These are phyloP conservation scores for Colletotrichum sansevieriae DNA, from an alignment of 2,329 filamentous ascomycete species.

Conservation along the genomic window DNA sequence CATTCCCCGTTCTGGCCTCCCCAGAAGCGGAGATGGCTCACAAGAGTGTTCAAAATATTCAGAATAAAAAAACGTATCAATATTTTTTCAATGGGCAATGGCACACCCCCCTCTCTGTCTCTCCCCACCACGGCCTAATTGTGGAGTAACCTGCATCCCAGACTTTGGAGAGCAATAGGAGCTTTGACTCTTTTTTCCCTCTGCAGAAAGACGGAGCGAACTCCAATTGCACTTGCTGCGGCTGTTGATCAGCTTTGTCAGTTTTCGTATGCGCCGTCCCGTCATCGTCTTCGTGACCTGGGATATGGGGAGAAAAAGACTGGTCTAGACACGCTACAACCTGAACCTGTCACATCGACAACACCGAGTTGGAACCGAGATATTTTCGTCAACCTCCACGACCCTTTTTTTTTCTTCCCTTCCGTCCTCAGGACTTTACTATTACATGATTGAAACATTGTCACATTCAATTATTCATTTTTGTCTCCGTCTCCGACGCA, in stretches of 20 bases:
- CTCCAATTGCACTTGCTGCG: constrained; percentile 2
- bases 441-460: background rate
- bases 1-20: background rate
- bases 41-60: background rate
- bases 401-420: background rate
- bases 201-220: background rate
- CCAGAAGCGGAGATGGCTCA: constrained; percentile 16
- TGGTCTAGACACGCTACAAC: constrained; percentile 13
- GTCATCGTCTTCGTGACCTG: background rate
- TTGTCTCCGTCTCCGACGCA: background rate
- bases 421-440: background rate
- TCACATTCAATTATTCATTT: background rate
- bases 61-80: background rate
- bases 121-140: constrained; percentile 28
- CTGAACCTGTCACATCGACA: constrained; percentile 8
- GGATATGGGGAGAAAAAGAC: background rate
- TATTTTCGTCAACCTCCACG: constrained; percentile 25
- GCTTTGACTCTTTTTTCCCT: too few species aligned
- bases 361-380: constrained; percentile 34
- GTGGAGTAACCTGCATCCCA: constrained; percentile 21
- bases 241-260: constrained; percentile 3
- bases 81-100: constrained; percentile 3
- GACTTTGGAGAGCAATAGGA: background rate
- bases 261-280: background rate
- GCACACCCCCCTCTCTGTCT: background rate